Conservation (phyloP, 352 stramenopile genomes). For the Phytophthora macrochlamydospora region DNA sequence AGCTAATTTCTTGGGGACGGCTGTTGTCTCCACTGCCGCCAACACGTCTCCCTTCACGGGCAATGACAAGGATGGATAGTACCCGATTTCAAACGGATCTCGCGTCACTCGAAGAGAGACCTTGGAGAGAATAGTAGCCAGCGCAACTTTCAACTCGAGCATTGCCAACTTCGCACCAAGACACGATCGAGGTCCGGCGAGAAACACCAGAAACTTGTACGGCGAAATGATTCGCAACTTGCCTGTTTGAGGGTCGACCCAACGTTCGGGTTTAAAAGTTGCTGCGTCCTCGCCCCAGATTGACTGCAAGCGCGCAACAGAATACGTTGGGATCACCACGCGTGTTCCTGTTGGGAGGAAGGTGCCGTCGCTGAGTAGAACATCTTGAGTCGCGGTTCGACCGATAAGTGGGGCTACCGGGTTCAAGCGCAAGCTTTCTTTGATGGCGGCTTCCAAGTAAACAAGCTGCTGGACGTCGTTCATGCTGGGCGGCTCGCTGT, state of each 20-base stretch:
- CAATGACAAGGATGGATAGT: conserved; percentile 47
- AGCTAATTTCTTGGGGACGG: conserved; percentile 12
- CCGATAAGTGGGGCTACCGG: conserved; percentile 49
- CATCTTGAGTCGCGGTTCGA: conserved; percentile 38
- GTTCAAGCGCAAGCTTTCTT: conserved; percentile 56
- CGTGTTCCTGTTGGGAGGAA: conserved; percentile 34
- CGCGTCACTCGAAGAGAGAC: conserved; percentile 30
- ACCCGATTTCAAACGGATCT: conserved; percentile 42
- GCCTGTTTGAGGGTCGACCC: conserved; percentile 48
- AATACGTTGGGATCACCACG: conserved; percentile 44
- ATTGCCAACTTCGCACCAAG: conserved; percentile 63
- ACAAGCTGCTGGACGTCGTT: conserved; percentile 41
- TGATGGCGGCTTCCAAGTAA: conserved; percentile 50
- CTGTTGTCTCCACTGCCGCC: conserved; percentile 25
- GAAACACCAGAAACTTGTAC: conserved; percentile 75
- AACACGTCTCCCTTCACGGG: conserved; percentile 43
- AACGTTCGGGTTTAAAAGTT: conserved; percentile 69
- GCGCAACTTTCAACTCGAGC: conserved; percentile 64
- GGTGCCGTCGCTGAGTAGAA: conserved; percentile 50
- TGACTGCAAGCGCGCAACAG: conserved; percentile 34
- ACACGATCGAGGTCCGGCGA: conserved; percentile 66
- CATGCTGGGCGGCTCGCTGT: conserved; percentile 18
- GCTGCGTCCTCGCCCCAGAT: conserved; percentile 47
- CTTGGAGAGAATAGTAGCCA: conserved; percentile 48
- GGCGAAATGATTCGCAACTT: conserved; percentile 49